Conservation (phyloP, 371 early-diverging fungal species). For the Basidiobolus meristosporus region DNA sequence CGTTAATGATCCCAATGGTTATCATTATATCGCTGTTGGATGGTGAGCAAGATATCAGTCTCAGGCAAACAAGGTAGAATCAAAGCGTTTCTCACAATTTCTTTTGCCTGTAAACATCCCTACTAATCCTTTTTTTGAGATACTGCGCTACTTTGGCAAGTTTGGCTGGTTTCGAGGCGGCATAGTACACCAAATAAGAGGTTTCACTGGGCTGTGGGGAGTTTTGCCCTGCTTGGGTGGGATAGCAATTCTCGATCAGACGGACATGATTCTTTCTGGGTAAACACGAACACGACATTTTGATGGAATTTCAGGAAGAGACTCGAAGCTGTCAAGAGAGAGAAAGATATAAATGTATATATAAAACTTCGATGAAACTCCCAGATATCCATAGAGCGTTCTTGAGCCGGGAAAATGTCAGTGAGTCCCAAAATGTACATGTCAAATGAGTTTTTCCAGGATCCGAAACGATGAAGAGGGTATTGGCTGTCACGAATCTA, state of each 20-base stretch:
- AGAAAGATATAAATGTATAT: too few species aligned
- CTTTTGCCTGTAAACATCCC: background rate
- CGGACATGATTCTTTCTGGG: constrained; percentile 1
- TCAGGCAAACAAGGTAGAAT: too few species aligned
- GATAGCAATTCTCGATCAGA: constrained; percentile 3
- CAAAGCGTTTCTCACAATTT: background rate
- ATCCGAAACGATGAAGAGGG: too few species aligned
- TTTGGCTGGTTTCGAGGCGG: constrained; percentile 3
- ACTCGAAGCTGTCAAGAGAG: too few species aligned
- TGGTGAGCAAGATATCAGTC: background rate
- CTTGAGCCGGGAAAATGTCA: too few species aligned
- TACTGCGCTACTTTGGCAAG: constrained; percentile 2
- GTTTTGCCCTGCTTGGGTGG: background rate
- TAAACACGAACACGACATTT: too few species aligned
- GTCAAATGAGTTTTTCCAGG: too few species aligned
- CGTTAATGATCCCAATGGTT: constrained; percentile 1
- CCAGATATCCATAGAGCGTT: too few species aligned
- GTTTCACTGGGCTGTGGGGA: constrained; percentile 2
- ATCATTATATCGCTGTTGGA: background rate
- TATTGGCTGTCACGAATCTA: too few species aligned
- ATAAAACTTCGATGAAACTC: too few species aligned
- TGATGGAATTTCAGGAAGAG: too few species aligned
- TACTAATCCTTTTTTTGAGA: background rate
- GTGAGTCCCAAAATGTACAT: too few species aligned
- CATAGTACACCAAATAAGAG: constrained; percentile 2